These are phyloP conservation scores for Bauhinia variegata DNA, from an alignment of 306 rosid genomes.

Conservation along the genomic window DNA sequence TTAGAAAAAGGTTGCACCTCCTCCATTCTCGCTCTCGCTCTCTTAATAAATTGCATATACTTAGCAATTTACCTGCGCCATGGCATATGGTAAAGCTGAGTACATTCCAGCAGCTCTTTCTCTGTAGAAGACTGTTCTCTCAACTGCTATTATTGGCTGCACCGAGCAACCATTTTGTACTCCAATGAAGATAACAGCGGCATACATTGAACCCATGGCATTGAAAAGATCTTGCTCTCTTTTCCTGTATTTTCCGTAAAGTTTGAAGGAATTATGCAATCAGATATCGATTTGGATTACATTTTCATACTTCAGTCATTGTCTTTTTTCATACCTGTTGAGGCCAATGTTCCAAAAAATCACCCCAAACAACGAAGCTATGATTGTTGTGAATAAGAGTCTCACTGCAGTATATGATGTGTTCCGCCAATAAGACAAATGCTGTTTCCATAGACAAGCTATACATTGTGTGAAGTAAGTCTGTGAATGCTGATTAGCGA, in stretches of 20 bases:
- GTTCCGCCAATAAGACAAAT: constrained; percentile 55
- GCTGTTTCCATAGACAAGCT: constrained; percentile 55
- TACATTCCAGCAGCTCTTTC: constrained; percentile 94
- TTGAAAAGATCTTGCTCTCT: constrained; percentile 65
- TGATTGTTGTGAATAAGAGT: constrained; percentile 45
- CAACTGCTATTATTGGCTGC: constrained; percentile 71
- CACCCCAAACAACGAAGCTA: constrained; percentile 48
- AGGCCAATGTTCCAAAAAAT: constrained; percentile 53
- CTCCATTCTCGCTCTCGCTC: no score
- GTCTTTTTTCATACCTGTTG: constrained; percentile 39
- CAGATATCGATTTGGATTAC: not conserved
- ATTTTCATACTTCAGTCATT: not conserved
- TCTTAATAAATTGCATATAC: no score
- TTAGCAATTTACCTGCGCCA: constrained; percentile 60
- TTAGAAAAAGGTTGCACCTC: no score
- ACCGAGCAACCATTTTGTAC: constrained; percentile 65
- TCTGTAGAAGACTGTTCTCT: constrained; percentile 86
- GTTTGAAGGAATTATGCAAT: not conserved
- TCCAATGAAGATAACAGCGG: constrained; percentile 71
- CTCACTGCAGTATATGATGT: constrained; percentile 52
- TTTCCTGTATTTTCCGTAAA: constrained; percentile 39
- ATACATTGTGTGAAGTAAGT: constrained; percentile 39
- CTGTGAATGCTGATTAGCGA: constrained; percentile 43
- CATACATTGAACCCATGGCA: constrained; percentile 85
- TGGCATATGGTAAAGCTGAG: constrained; percentile 86